Conservation (phyloP, 768 basidiomycete genomes). For the Coprinopsis marcescibilis region DNA sequence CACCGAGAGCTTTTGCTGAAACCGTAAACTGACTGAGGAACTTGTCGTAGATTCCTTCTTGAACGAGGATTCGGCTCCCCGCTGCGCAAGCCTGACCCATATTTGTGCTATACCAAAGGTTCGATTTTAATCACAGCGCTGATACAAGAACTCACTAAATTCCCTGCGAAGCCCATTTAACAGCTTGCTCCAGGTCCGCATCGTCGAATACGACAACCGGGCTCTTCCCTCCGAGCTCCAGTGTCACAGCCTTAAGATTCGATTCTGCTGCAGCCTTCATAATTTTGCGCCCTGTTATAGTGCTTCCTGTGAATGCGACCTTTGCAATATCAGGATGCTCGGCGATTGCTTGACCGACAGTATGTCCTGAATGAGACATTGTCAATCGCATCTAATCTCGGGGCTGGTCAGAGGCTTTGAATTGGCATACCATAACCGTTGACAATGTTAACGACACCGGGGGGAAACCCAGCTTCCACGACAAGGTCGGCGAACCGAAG, state of each 20-base stretch:
- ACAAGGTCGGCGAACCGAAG: constrained; percentile 45
- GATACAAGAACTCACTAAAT: constrained; percentile 46
- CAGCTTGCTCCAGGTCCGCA: constrained; percentile 56
- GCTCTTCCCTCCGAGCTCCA: constrained; percentile 69
- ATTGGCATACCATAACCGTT: constrained; percentile 68
- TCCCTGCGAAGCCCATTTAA: constrained; percentile 60
- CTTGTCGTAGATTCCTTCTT: constrained; percentile 71
- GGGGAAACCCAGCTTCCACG: constrained; percentile 67
- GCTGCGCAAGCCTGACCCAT: constrained; percentile 72
- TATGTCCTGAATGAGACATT: no score
- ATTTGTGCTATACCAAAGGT: constrained; percentile 18
- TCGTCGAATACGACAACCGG: constrained; percentile 62
- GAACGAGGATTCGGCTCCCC: constrained; percentile 78
- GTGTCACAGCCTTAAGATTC: constrained; percentile 71
- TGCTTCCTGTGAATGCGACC: constrained; percentile 76
- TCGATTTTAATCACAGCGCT: not conserved
- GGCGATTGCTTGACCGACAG: constrained; percentile 62
- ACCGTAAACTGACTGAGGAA: constrained; percentile 56
- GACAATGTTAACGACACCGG: constrained; percentile 70
- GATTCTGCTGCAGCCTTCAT: constrained; percentile 64
- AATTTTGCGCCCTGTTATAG: constrained; percentile 63
- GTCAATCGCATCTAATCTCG: no score
- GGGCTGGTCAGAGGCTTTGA: no score
- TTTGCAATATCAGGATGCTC: constrained; percentile 63
- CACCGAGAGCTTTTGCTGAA: constrained; percentile 41